Percentiles rank a stretch among this genome's conserved stretches.
Evolutionary conservation across 371 early-diverging fungal genomes (phyloP).

Genomic region (Syncephalastrum monosporum): DNA sequence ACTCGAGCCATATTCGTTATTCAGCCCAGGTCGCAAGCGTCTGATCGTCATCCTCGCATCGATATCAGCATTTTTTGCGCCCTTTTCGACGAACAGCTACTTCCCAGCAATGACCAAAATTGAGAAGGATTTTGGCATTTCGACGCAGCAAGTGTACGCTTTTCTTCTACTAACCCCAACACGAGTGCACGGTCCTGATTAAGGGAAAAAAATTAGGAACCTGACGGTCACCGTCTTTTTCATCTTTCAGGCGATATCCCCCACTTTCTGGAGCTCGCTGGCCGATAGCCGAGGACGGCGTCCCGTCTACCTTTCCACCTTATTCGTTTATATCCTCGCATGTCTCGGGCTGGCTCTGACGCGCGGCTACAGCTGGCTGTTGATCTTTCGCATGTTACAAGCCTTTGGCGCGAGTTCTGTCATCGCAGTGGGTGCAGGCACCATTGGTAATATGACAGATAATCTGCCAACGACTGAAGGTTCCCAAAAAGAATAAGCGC

Average conservation of each 20-base stretch:
- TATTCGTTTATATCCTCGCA: slow-evolving; percentile 56
- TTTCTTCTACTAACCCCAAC: not conserved
- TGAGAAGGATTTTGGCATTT: slow-evolving; percentile 9
- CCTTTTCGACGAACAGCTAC: slow-evolving; percentile 18
- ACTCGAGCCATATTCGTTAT: slow-evolving; percentile 9
- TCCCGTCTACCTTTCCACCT: slow-evolving; percentile 58
- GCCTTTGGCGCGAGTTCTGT: slow-evolving; percentile 64
- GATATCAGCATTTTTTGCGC: slow-evolving; percentile 18
- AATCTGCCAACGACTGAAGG: not conserved
- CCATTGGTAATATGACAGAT: slow-evolving; percentile 38
- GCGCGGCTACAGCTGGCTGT: slow-evolving; percentile 40
- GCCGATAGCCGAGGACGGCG: slow-evolving; percentile 63
- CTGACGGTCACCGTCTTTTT: slow-evolving; percentile 34
- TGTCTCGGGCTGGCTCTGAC: slow-evolving; percentile 59
- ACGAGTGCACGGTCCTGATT: not conserved
- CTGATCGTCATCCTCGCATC: slow-evolving; percentile 14
- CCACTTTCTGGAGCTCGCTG: slow-evolving; percentile 61
- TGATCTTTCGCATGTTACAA: slow-evolving; percentile 62
- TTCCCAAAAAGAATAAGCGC: not conserved
- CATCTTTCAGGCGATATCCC: slow-evolving; percentile 42
- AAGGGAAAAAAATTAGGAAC: slow-evolving; percentile 11
- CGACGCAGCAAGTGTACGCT: slow-evolving; percentile 7
- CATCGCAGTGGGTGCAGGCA: slow-evolving; percentile 64
- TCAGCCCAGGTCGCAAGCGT: slow-evolving; percentile 5
- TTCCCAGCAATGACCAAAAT: slow-evolving; percentile 21